phyloP scores from a whole-genome alignment of 202 grass and related monocot genomes.

The Elaeis oleifera region DNA sequence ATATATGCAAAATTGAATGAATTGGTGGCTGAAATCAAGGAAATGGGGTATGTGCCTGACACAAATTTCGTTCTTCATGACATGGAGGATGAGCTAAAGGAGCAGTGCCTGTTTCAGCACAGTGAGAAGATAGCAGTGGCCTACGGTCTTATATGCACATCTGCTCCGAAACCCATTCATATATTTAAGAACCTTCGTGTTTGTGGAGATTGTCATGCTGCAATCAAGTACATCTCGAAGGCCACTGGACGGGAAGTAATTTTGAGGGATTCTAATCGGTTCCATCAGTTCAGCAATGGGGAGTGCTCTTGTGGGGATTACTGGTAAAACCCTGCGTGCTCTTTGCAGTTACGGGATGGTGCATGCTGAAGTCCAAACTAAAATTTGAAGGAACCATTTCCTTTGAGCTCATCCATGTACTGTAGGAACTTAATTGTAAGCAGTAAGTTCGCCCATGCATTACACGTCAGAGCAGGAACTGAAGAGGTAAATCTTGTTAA shows the following conservation, averaged over 20 bases:
- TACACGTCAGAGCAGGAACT: no score
- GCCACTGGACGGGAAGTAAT: constrained; percentile 58
- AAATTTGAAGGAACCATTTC: no score
- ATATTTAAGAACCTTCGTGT: constrained; percentile 92
- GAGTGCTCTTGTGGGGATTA: constrained; percentile 60
- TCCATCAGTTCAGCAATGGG: constrained; percentile 69
- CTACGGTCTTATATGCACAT: constrained; percentile 59
- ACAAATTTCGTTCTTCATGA: constrained; percentile 78
- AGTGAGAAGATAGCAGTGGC: constrained; percentile 85
- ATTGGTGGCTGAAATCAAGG: constrained; percentile 47
- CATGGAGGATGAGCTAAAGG: constrained; percentile 63
- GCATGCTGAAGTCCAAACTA: no score
- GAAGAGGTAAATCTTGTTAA: no score
- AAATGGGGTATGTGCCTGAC: constrained; percentile 59
- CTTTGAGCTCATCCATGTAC: background rate
- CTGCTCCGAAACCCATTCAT: constrained; percentile 58
- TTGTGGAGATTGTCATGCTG: constrained; percentile 66
- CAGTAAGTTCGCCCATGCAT: no score
- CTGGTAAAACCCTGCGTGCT: constrained; percentile 38
- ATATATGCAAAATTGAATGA: constrained; percentile 50
- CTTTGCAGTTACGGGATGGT: background rate
- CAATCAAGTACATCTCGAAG: constrained; percentile 64
- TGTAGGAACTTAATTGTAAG: no score
- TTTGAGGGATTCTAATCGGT: constrained; percentile 80
- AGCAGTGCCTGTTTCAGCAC: constrained; percentile 70